These are phyloP conservation scores for Gillenia trifoliata DNA, from an alignment of 306 rosid genomes.

Conservation along the genomic window DNA sequence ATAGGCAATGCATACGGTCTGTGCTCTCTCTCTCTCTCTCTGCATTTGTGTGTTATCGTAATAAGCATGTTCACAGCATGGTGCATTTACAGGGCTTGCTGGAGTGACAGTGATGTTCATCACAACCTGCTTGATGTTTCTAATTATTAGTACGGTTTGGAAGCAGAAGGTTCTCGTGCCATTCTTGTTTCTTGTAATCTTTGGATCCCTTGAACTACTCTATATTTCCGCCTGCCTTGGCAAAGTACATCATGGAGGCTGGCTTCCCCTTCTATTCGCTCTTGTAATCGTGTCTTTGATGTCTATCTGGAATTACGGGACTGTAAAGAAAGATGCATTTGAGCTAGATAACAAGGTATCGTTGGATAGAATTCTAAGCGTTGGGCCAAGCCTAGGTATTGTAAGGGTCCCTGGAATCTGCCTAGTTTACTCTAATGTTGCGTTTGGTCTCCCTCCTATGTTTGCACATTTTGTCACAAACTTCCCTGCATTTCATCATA, in stretches of 20 bases:
- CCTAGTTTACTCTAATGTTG: constrained; percentile 21
- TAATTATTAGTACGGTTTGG: constrained; percentile 23
- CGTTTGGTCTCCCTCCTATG: constrained; percentile 25
- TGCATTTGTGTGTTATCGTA: background rate
- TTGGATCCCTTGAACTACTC: constrained; percentile 27
- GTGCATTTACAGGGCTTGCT: constrained; percentile 28
- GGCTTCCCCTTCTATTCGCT: constrained; percentile 22
- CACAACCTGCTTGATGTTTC: constrained; percentile 30
- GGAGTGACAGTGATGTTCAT: constrained; percentile 28
- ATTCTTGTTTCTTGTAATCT: constrained; percentile 7
- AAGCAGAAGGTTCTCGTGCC: constrained; percentile 15
- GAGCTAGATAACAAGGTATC: constrained; percentile 26
- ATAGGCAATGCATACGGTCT: constrained; percentile 28
- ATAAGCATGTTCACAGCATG: background rate
- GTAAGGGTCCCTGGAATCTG: constrained; percentile 29
- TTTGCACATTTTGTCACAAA: constrained; percentile 27
- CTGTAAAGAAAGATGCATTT: constrained; percentile 18
- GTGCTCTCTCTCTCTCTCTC: background rate
- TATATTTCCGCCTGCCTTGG: constrained; percentile 26
- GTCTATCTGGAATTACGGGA: constrained; percentile 29
- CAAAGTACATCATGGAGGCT: constrained; percentile 25
- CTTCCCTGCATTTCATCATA: constrained; percentile 28
- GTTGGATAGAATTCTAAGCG: constrained; percentile 20
- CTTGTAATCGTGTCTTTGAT: constrained; percentile 13
- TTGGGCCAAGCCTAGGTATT: constrained; percentile 20